Base-by-base conservation (phyloP, 2,329 filamentous ascomycete species). In the Nakataea oryzae region DNA sequence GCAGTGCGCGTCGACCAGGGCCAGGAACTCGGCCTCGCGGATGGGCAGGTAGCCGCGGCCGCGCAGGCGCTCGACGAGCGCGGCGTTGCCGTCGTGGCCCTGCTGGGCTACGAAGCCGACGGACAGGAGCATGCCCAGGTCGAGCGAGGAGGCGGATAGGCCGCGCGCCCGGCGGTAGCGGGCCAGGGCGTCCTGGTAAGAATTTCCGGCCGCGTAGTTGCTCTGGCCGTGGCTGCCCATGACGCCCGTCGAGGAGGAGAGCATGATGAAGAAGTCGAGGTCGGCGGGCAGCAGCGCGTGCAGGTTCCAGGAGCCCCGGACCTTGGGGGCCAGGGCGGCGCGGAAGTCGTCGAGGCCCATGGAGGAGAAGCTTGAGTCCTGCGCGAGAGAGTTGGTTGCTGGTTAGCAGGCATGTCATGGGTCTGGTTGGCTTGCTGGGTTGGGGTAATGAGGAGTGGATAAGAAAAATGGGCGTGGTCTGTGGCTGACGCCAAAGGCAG, bases 41-140 rank as follows among this genome's bases (percentile, higher is more conserved):
- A 83, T 81, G 41, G 80, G 81, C 65, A 82, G 78, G 70, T 84
- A 84, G 1, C 82, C 82, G 57, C 74, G 77, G 3, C 76, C 75
- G 26, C 78, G 76, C 58, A 85, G 75, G 59, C 74, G 77, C 62
- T 79, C 74, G 17, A 83, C 73, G 17, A 50, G 41, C 21, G 6
- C 21, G 41, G 41, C 41, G 1, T 77, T 76, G 2, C 69, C 69
- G 14, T 78, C 77, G 64, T 82, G 24, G 7, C 54, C 58, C 24
- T 50, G 76, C 3, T 80, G 74, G 1, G 78, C 77, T 14, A 84
- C 75, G 80, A 84, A 83, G 1, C 81, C 81, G 21, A 60, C 41
- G 28, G 47, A 54, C 3, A 32, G 28, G 21, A 70, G 67, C 59
- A 63, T 63, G 17, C 70, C 68, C 1, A 70, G 54, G 50, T 70